A percentile compares a stretch with the other conserved stretches of the same genome.
phyloP scores from a whole-genome alignment of 768 basidiomycete species.

The Suillus paluster region DNA sequence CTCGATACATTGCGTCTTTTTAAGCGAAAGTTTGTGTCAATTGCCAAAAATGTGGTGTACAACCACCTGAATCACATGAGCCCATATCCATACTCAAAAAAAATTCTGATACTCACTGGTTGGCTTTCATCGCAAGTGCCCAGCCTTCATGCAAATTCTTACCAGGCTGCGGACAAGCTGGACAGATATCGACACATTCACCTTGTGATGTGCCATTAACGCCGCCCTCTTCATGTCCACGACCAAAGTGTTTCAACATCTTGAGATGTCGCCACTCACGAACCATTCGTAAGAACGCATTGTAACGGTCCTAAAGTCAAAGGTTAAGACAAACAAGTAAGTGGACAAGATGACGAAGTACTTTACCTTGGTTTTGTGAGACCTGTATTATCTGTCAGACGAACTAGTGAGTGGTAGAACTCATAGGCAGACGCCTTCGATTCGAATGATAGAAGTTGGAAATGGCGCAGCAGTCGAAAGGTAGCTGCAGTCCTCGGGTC shows the following conservation, averaged over 20 bases:
- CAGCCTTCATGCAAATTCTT: constrained; percentile 10
- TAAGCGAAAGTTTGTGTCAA: constrained; percentile 40
- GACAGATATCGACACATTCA: constrained; percentile 13
- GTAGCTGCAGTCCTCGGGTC: constrained; percentile 37
- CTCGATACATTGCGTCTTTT: constrained; percentile 30
- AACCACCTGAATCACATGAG: constrained; percentile 28
- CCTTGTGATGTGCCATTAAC: constrained; percentile 8
- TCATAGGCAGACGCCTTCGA: constrained; percentile 38
- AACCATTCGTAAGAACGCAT: constrained; percentile 13
- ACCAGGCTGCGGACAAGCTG: constrained; percentile 17
- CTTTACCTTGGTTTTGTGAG: constrained; percentile 14
- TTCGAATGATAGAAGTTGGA: constrained; percentile 37
- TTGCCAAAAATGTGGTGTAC: constrained; percentile 26
- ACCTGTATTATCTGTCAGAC: constrained; percentile 37
- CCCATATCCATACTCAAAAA: neutral
- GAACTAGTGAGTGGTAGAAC: constrained; percentile 33
- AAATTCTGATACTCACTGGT: neutral
- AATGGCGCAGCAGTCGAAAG: constrained; percentile 31
- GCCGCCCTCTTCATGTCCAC: constrained; percentile 7
- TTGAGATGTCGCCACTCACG: constrained; percentile 17
- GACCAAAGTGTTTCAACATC: constrained; percentile 18
- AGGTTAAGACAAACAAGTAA: neutral
- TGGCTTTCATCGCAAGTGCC: neutral
- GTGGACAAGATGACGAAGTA: no score
- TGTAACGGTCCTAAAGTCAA: constrained; percentile 17